phyloP scores from a whole-genome alignment of 495 filamentous ascomycete genomes.

The Platismatia glauca region DNA sequence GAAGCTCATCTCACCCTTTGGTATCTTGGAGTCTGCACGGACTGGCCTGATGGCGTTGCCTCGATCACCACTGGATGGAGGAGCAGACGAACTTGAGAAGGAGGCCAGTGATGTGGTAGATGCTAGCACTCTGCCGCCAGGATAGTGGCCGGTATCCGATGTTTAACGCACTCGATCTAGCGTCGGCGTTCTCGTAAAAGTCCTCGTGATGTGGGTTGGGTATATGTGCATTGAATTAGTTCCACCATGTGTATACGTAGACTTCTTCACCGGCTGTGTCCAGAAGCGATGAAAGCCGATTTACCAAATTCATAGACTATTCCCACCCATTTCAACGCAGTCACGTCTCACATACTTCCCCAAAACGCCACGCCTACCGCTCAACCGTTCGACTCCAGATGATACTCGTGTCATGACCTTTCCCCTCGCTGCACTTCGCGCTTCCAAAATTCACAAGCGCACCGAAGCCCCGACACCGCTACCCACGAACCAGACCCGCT shows the following conservation, averaged over 20 bases:
- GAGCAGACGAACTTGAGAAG: slow-evolving; percentile 60
- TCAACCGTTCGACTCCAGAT: neutral
- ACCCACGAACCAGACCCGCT: slow-evolving; percentile 60
- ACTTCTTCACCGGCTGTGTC: neutral
- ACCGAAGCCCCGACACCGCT: slow-evolving; percentile 68
- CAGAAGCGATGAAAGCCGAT: neutral
- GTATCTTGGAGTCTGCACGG: slow-evolving; percentile 87
- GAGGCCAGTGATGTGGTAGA: slow-evolving; percentile 92
- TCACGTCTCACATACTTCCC: neutral
- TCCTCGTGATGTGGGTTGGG: no score
- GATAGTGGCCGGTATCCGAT: slow-evolving; percentile 41
- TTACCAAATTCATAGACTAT: neutral
- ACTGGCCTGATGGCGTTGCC: slow-evolving; percentile 96
- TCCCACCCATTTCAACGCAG: neutral
- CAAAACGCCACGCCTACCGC: neutral
- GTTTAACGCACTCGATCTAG: slow-evolving; percentile 12
- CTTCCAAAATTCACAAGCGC: slow-evolving; percentile 37
- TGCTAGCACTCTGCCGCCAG: slow-evolving; percentile 82
- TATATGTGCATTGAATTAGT: neutral
- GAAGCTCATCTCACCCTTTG: slow-evolving; percentile 92
- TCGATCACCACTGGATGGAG: slow-evolving; percentile 74
- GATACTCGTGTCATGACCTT: neutral
- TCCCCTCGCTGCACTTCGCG: neutral
- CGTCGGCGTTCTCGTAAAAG: slow-evolving; percentile 26
- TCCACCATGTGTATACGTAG: neutral